Base-by-base conservation (phyloP, 2,329 filamentous ascomycete genomes). In the Pseudogymnoascus sp. region DNA sequence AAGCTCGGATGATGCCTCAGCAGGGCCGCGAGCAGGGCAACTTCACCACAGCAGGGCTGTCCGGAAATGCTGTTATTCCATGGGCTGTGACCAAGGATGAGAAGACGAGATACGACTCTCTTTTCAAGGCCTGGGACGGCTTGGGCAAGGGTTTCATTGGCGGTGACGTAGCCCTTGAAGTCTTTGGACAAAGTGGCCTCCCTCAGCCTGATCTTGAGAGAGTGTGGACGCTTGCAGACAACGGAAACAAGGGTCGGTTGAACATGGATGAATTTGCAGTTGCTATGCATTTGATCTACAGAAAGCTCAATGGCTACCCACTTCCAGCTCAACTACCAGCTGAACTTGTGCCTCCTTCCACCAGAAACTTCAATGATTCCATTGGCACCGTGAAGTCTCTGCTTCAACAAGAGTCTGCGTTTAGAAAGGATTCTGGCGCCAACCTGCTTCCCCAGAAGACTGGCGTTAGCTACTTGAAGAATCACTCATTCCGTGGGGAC, bases 41-140 rank as follows among this genome's bases (percentile, higher is more conserved):
- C 15, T 97, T 90, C 70, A 96, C 91, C 6, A 93, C 92, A 1
- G 85, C 88, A 63, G 93, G 93, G 4, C 81, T 99, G 8, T 87
- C 91, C 66, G 94, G 94, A 60, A 97, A 96, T 76, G 94, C 94
- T 0, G 93, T 91, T 6, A 93, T 99, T 71, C 94, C 94, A 0
- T 99, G 94, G 94, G 92, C 94, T 13, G 94, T 99, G 64, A 99
- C 94, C 4, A 99, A 99, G 74, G 92, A 97, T 66, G 94, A 99
- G 76, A 99, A 99, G 81, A 93, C 90, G 65, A 89, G 95, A 66
- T 99, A 99, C 68, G 94, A 99, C 75, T 84, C 91, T 64, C 84
- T 97, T 35, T 99, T 99, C 80, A 90, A 87, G 66, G 92, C 92
- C 4, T 99, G 94, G 94, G 94, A 99, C 76, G 94, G 94, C 2